Percentiles rank a stretch among this genome's conserved stretches.
phyloP scores from a whole-genome alignment of 345 rosid species.

The Mallotus nudiflorus region DNA sequence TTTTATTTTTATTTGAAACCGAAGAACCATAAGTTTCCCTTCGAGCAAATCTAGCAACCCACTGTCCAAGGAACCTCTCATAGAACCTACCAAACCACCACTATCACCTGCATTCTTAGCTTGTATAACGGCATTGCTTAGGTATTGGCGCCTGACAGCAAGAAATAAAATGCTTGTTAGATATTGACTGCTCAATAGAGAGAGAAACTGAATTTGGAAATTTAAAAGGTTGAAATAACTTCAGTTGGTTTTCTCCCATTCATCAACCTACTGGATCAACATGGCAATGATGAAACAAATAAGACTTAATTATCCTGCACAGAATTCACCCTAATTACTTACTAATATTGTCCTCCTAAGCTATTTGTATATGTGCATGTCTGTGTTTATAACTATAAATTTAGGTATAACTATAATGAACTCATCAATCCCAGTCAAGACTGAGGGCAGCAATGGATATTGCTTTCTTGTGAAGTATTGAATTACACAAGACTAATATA shows the following conservation, averaged over 20 bases:
- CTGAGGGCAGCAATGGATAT: not conserved
- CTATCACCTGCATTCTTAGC: slow-evolving; percentile 82
- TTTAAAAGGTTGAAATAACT: not conserved
- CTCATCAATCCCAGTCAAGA: not conserved
- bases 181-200: not conserved
- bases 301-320: not conserved
- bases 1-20: slow-evolving; percentile 85
- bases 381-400: not conserved
- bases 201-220: not conserved
- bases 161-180: slow-evolving; percentile 29
- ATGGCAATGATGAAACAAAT: not conserved
- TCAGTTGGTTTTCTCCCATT: not conserved
- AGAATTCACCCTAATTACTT: not conserved
- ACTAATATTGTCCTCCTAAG: not conserved
- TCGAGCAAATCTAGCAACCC: slow-evolving; percentile 94
- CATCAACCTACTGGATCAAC: not conserved
- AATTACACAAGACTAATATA: not conserved
- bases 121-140: slow-evolving; percentile 92
- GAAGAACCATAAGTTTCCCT: slow-evolving; percentile 90
- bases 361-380: not conserved
- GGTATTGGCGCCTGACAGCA: slow-evolving; percentile 70
- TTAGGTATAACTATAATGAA: not conserved
- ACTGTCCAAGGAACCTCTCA: slow-evolving; percentile 56
- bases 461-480: not conserved
- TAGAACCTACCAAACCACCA: slow-evolving; percentile 54